Percentiles rank a stretch among this genome's conserved stretches.
Evolutionary conservation across 2,329 filamentous ascomycete species (phyloP).

Genomic region (Purpureocillium takamizusanense): DNA sequence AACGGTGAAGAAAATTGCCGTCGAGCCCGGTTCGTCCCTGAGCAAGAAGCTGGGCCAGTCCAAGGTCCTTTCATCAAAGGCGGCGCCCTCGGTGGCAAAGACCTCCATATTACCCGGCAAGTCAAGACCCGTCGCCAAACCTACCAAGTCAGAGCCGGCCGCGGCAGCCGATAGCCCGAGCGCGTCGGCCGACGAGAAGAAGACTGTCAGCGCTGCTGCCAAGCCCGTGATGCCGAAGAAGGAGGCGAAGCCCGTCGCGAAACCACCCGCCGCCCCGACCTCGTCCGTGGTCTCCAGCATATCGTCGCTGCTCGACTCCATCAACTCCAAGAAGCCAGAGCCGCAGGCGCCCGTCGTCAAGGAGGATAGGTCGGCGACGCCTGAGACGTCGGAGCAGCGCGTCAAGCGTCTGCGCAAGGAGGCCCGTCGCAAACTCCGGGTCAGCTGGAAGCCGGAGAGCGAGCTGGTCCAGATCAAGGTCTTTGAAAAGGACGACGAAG

Average conservation of each 20-base stretch:
- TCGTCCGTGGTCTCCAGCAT: slow-evolving; percentile 38
- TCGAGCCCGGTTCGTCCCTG: slow-evolving; percentile 27
- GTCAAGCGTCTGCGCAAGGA: slow-evolving; percentile 64
- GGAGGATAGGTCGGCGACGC: slow-evolving; percentile 39
- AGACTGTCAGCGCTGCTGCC: slow-evolving; percentile 12
- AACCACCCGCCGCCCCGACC: slow-evolving; percentile 17
- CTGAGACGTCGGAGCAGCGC: slow-evolving; percentile 61
- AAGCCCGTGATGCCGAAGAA: slow-evolving; percentile 13
- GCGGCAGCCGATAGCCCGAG: slow-evolving; percentile 15
- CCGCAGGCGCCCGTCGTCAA: slow-evolving; percentile 37
- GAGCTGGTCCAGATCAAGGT: slow-evolving; percentile 57
- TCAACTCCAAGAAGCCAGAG: slow-evolving; percentile 32
- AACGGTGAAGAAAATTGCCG: slow-evolving; percentile 31
- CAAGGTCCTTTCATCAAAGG: slow-evolving; percentile 21
- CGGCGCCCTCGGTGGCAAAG: slow-evolving; percentile 19
- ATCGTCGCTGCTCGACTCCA: slow-evolving; percentile 43
- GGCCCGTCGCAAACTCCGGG: slow-evolving; percentile 58
- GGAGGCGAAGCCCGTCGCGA: slow-evolving; percentile 18
- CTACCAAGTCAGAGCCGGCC: slow-evolving; percentile 26
- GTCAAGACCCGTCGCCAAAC: slow-evolving; percentile 32
- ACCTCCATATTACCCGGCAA: slow-evolving; percentile 39
- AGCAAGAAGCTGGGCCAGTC: slow-evolving; percentile 30
- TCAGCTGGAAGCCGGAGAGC: slow-evolving; percentile 60
- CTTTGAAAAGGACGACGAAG: slow-evolving; percentile 64
- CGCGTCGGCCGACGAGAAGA: slow-evolving; percentile 22